Evolutionary conservation across 1,284 basidiomycete genomes (phyloP).

Genomic region (Apiotrichum gracile): DNA sequence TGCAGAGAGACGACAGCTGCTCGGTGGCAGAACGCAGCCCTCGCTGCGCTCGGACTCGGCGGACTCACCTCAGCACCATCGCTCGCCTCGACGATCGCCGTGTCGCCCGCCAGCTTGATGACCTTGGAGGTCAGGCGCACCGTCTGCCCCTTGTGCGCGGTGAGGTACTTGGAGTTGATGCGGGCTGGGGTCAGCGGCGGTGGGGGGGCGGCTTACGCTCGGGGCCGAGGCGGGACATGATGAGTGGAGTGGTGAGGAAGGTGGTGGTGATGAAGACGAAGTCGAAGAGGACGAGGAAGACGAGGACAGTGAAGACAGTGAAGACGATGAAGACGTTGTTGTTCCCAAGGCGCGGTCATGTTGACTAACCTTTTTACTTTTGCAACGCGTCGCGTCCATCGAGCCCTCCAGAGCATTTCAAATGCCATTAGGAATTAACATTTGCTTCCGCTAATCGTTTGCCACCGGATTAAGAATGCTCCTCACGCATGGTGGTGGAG

Average conservation of each 20-base stretch:
- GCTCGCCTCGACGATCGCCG: constrained; percentile 59
- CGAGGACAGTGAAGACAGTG: background rate
- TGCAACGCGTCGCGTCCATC: background rate
- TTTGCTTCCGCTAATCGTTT: too few relatives aligned
- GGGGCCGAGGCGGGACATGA: constrained; percentile 37
- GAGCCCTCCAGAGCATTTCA: background rate
- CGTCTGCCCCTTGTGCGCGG: constrained; percentile 47
- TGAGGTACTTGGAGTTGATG: constrained; percentile 35
- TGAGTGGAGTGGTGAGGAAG: background rate
- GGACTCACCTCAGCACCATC: constrained; percentile 60
- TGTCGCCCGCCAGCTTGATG: constrained; percentile 55
- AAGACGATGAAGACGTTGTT: background rate
- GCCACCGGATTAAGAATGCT: too few relatives aligned
- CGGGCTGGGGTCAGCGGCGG: constrained; percentile 25
- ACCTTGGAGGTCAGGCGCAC: constrained; percentile 70
- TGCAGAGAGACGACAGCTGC: too few relatives aligned
- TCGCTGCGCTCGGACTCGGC: too few relatives aligned
- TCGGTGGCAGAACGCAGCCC: too few relatives aligned
- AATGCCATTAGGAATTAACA: too few relatives aligned
- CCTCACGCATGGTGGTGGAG: too few relatives aligned
- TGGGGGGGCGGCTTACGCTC: constrained; percentile 27
- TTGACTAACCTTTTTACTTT: background rate
- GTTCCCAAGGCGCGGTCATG: background rate
- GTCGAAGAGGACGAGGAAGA: background rate
- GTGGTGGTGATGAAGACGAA: background rate